Evolutionary conservation across 73 alveolate genomes (phyloP), one percentile per base, ranked within the genome.

Genomic region (Paramecium primaurelia): DNA sequence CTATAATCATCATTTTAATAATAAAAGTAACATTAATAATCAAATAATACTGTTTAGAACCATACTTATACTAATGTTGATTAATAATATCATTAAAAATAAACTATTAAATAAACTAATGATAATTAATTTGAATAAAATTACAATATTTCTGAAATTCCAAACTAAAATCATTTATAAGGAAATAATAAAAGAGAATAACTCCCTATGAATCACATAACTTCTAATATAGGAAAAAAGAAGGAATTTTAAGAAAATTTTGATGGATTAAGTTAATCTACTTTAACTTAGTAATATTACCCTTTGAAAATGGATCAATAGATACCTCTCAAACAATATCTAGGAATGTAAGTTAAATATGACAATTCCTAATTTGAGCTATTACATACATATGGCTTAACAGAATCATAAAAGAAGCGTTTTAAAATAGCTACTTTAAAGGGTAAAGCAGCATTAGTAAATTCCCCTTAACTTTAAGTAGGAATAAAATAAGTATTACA

Each of bases 241-340:
- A 44, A 77, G 10, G 51, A 47, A 8, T 77, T 77, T 77, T 42
- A 40, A 0, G 90, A 77, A 77, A 77, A 77, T 42, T 77, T 77
- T 77, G 90, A 77, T 77, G 90, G 90, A 40, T 47, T 77, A 60
- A 77, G 90, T 22, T 26, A 40, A 44, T 77, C 90, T 8, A 40
- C 90, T 16, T 25, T 16, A 42, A 44, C 73, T 25, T n/a, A 40
- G 44, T 26, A 44, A 11, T 30, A 10, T 25, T 77, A 9, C 28
- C 90, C 90, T 42, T 77, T 77, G 58, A 77, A 44, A 77, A 40
- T 47, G 69, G 26, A 77, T 42, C 54, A 77, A 22, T 42, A 77
- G 28, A 40, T 77, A 20, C 42, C 42, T 1, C 40, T 77, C 4
- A 77, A 77, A 16, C 1, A 77, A 14, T 47, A 77, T 44, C 3